Evolutionary conservation across 2,329 filamentous ascomycete species (phyloP), one percentile per base, ranked within the genome.

Genomic region (Waltergamsia citrina): DNA sequence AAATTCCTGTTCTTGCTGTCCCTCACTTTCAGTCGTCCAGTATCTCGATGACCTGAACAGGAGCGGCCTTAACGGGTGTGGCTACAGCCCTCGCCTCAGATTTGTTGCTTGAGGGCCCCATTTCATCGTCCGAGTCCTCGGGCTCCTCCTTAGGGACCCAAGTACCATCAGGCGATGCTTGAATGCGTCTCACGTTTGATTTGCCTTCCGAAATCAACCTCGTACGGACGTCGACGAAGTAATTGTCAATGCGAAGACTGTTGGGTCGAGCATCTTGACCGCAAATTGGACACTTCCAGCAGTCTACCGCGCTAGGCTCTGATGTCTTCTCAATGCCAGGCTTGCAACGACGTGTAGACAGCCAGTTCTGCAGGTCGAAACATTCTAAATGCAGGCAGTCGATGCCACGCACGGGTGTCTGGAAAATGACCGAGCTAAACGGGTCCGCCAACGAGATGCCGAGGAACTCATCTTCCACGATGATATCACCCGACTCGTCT

Each of bases 201-300:
- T 44, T 41, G 2, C 46, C 43, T 6, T 36, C 35, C 9, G 38
- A 35, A 5, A 48, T 20, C 7, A 93, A 60, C 30, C 68, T 53
- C 2, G 55, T 47, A 11, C 76, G 68, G 1, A 95, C 75, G 0
- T 71, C 57, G 10, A 67, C 50, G 29, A 95, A 63, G 50, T 87
- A 95, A 2, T 72, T 72, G 48, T 96, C 88, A 6, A 90, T 62
- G 3, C 76, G 55, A 2, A 96, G 68, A 39, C 63, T 72, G 17
- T 67, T 63, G 0, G 90, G 92, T 11, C 88, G 72, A 9, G 83
- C 86, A 53, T 95, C 88, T 21, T 60, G 63, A 18, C 67, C 66
- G 54, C 90, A 96, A 20, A 94, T 75, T 0, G 92, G 92, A 47
- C 92, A 98, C 41, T 73, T 81, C 87, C 88, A 95, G 34, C 74